phyloP scores from a whole-genome alignment of 768 basidiomycete species.

The Termitomyces sp. region DNA sequence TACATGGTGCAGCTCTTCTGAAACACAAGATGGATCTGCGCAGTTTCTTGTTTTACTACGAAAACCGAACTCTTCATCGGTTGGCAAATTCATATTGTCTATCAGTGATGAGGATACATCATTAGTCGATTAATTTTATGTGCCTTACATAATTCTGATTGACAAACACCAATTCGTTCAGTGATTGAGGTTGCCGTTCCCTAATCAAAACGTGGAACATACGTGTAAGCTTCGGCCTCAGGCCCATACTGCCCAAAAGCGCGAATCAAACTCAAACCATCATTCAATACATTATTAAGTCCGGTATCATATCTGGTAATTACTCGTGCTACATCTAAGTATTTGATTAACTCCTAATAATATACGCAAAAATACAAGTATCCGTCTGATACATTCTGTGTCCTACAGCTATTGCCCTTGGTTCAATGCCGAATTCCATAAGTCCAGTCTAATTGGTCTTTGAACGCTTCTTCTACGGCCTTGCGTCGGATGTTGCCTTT shows the following conservation, averaged over 20 bases:
- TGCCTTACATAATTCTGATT: not conserved
- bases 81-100: slow-evolving; percentile 5
- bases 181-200: too few relatives aligned
- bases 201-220: too few relatives aligned
- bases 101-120: slow-evolving; percentile 3
- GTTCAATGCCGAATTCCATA: slow-evolving; percentile 27
- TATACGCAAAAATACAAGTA: not conserved
- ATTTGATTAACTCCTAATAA: not conserved
- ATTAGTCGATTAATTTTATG: not conserved
- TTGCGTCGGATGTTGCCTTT: slow-evolving; percentile 78
- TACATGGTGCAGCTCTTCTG: not conserved
- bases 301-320: not conserved
- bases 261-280: too few relatives aligned
- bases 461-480: slow-evolving; percentile 67
- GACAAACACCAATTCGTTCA: not conserved
- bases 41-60: slow-evolving; percentile 1
- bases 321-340: not conserved
- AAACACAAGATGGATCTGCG: not conserved
- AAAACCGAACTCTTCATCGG: slow-evolving; percentile 2
- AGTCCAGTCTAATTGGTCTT: slow-evolving; percentile 50
- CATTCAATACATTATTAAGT: too few relatives aligned
- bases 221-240: too few relatives aligned
- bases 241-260: too few relatives aligned
- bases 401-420: not conserved
- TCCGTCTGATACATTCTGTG: not conserved